Conservation (phyloP, 2,329 filamentous ascomycete genomes). For the Venturia aucupariae region DNA sequence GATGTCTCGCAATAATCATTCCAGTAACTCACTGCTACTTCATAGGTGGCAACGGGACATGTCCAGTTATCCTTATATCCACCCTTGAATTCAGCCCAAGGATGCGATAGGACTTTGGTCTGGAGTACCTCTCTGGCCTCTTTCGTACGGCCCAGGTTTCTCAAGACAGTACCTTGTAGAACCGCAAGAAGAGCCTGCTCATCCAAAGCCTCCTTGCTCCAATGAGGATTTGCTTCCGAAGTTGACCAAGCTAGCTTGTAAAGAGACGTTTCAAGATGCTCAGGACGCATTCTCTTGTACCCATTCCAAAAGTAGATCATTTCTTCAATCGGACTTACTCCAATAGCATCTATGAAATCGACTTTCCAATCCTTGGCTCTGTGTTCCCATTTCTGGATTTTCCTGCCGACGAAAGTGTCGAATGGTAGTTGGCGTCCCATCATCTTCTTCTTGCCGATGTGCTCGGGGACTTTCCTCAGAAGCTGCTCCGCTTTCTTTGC, state of each 20-base stretch:
- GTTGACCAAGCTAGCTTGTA: slow-evolving; percentile 58
- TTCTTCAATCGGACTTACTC: slow-evolving; percentile 72
- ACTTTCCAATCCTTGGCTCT: slow-evolving; percentile 58
- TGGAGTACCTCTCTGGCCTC: slow-evolving; percentile 59
- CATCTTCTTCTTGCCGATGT: slow-evolving; percentile 78
- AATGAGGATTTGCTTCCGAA: slow-evolving; percentile 47
- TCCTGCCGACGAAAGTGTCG: slow-evolving; percentile 74
- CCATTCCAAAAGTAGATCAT: slow-evolving; percentile 95
- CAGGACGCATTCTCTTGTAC: slow-evolving; percentile 63
- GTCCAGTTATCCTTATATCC: slow-evolving; percentile 59
- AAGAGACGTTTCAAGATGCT: slow-evolving; percentile 56
- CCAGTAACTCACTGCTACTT: slow-evolving; percentile 78
- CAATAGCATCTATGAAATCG: slow-evolving; percentile 69
- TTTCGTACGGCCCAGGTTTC: slow-evolving; percentile 51
- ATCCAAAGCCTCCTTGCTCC: slow-evolving; percentile 45
- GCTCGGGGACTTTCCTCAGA: slow-evolving; percentile 60
- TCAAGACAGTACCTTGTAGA: slow-evolving; percentile 55
- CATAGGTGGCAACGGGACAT: slow-evolving; percentile 69
- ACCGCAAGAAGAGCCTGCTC: slow-evolving; percentile 58
- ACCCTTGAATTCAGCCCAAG: slow-evolving; percentile 47
- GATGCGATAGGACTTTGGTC: slow-evolving; percentile 52
- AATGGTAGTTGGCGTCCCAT: slow-evolving; percentile 86
- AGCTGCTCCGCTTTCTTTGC: slow-evolving; percentile 52
- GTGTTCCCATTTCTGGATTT: slow-evolving; percentile 80
- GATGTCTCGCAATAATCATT: slow-evolving; percentile 44